Conservation (phyloP, 1,139 yeast genomes). For the Suhomyces coccinellae region DNA sequence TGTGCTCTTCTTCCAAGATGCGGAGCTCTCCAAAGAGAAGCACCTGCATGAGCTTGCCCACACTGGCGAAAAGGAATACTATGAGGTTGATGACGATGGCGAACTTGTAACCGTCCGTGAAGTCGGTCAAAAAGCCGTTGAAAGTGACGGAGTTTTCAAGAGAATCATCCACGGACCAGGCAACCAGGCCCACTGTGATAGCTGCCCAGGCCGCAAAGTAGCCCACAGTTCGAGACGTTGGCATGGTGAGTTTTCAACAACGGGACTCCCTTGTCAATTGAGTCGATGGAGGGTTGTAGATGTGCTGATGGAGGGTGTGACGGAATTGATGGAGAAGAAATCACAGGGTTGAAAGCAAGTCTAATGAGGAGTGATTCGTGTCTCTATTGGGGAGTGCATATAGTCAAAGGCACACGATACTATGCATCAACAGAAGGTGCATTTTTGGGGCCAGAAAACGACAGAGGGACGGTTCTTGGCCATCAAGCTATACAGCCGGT, state of each 20-base stretch:
- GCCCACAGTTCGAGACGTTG: conserved; percentile 5
- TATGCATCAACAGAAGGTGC: no score
- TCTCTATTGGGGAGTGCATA: no score
- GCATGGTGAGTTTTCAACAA: not conserved
- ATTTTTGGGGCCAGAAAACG: not conserved
- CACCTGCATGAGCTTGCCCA: conserved; percentile 37
- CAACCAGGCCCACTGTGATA: conserved; percentile 26
- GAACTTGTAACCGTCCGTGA: conserved; percentile 39
- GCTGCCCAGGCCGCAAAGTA: conserved; percentile 30
- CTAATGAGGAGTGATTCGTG: not conserved
- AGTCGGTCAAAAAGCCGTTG: conserved; percentile 30
- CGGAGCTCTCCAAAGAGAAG: conserved; percentile 76
- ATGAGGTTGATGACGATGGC: conserved; percentile 34
- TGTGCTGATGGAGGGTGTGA: no score
- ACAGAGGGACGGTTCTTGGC: not conserved
- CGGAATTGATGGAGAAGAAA: not conserved
- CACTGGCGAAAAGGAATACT: conserved; percentile 38
- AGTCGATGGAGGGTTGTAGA: no score
- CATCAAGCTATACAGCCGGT: not conserved
- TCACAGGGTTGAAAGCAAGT: not conserved
- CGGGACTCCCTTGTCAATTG: no score
- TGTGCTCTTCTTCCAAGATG: conserved; percentile 65
- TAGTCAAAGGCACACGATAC: no score
- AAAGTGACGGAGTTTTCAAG: conserved; percentile 28
- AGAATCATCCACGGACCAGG: conserved; percentile 31